Base-by-base conservation (phyloP, 495 filamentous ascomycete genomes). In the Darksidea phi region DNA sequence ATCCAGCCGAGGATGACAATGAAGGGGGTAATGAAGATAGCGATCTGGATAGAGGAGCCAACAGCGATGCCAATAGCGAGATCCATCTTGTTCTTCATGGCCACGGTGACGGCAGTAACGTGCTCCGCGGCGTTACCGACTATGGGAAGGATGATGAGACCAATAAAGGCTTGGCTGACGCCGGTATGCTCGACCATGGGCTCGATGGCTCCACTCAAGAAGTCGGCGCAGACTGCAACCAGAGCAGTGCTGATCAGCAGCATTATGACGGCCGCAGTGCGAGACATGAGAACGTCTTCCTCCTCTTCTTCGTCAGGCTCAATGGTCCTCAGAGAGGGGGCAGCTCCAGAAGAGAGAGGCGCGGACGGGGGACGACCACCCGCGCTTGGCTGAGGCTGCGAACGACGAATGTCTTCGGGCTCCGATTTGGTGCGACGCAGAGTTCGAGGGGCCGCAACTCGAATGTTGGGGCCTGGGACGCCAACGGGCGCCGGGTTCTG, bases 51-150 rank as follows among this genome's bases (percentile, higher is more conserved):
- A 63, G 86, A 91, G 48, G 84, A 88, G 13, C 91, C 91, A 18
- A 96, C 85, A 4, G 91, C 91, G 24, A 96, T 89, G 66, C 89
- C 91, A 63, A 96, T 95, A 0, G 91, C 87, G 25, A 95, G 78
- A 77, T 96, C 91, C 91, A 96, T 95, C 78, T 96, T 96, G 76
- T 96, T 95, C 79, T 95, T 96, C 63, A 82, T 81, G 6, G 91
- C 91, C 7, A 95, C 90, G 24, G 84, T 88, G 37, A 96, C 88
- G 0, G 91, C 89, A 0, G 90, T 95, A 6, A 94, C 88, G 77
- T 96, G 91, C 77, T 96, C 91, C 0, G 91, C 91, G 0, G 91
- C 91, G 65, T 96, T 96, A 56, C 91, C 90, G 11, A 96, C 89
- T 60, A 96, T 91, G 20, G 91, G 91, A 1, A 95, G 74, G 63